Conservation (phyloP, 371 early-diverging fungal species). For the Mucor sp. region DNA sequence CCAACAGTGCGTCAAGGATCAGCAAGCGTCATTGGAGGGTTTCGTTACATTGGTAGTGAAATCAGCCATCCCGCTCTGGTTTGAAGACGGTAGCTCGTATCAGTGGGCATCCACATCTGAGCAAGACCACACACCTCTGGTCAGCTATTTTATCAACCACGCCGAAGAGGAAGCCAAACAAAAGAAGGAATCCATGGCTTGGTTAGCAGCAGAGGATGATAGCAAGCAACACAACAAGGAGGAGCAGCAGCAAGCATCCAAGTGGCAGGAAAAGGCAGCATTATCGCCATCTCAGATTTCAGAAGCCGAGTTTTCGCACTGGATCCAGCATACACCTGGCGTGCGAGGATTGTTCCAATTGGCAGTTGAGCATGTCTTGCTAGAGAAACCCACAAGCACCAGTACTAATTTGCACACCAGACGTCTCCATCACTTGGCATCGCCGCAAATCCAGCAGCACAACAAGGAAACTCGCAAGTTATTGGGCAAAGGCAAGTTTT, state of each 20-base stretch:
- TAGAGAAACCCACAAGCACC: conserved; percentile 1
- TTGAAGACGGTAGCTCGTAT: conserved; percentile 16
- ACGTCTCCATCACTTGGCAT: conserved; percentile 25
- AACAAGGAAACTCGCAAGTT: background rate
- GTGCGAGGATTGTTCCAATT: conserved; percentile 23
- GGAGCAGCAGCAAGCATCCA: background rate
- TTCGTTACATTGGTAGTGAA: conserved; percentile 27
- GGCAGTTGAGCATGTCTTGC: conserved; percentile 10
- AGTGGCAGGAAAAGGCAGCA: conserved; percentile 22
- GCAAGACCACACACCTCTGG: conserved; percentile 7
- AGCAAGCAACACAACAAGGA: background rate
- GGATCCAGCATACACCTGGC: conserved; percentile 28
- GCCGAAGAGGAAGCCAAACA: conserved; percentile 17
- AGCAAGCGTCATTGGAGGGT: conserved; percentile 18
- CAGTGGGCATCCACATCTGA: background rate
- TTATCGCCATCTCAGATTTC: conserved; percentile 10
- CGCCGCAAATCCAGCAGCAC: conserved; percentile 26
- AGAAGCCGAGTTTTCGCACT: conserved; percentile 25
- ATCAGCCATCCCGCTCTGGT: conserved; percentile 39
- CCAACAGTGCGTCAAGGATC: conserved; percentile 1
- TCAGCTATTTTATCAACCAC: conserved; percentile 21
- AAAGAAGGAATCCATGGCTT: conserved; percentile 19
- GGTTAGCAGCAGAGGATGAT: conserved; percentile 13
- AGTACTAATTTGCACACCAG: conserved; percentile 12
- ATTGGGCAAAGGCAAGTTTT: conserved; percentile 18